Evolutionary conservation across 164 flowering plant species (phyloP).

Genomic region (Vitis labrusca): DNA sequence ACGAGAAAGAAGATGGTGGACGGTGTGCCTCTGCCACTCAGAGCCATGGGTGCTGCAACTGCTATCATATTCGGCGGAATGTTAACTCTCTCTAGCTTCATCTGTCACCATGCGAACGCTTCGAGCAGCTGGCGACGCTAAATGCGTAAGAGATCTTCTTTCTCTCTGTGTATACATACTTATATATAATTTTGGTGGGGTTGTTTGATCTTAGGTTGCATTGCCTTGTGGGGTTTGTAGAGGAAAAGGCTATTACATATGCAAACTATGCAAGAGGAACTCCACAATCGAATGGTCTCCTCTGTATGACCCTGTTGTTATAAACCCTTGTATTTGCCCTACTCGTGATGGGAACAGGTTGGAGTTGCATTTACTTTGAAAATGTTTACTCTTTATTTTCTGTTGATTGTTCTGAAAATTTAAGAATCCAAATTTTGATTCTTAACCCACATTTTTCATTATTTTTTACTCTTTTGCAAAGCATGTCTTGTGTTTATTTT

Average conservation of each 20-base stretch:
- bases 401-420: background rate
- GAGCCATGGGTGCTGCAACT: no score
- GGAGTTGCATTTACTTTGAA: background rate
- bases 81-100: no score
- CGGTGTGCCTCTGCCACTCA: no score
- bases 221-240: slow-evolving; percentile 50
- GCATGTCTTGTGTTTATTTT: no score
- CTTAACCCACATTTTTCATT: background rate
- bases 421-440: background rate
- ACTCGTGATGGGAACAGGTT: slow-evolving; percentile 82
- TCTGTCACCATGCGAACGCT: no score
- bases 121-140: no score
- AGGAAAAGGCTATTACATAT: slow-evolving; percentile 65
- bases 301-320: slow-evolving; percentile 55
- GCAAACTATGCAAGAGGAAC: slow-evolving; percentile 72
- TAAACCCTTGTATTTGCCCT: slow-evolving; percentile 81
- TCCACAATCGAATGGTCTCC: slow-evolving; percentile 82
- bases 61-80: no score
- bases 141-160: no score
- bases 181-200: background rate
- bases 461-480: background rate
- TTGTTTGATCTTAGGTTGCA: slow-evolving; percentile 14
- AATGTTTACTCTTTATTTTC: background rate
- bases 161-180: no score
- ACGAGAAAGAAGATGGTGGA: no score